Evolutionary conservation across 352 stramenopile genomes (phyloP).

Genomic region (Phytophthora fragariae): DNA sequence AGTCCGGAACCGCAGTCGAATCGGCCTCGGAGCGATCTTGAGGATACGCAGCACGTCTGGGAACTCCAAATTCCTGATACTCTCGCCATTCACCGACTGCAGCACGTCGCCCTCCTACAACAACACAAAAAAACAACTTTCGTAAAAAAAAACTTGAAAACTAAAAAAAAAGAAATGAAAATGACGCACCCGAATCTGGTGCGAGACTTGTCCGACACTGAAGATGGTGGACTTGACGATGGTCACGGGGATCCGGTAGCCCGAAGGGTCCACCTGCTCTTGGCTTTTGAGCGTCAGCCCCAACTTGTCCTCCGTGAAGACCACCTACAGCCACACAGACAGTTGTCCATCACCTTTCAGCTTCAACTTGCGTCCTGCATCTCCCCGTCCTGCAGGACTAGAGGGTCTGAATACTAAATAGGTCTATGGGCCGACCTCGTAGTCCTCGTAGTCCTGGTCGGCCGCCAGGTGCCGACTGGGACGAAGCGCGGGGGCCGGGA

Average conservation of each 20-base stretch:
- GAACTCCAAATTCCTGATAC: slow-evolving; percentile 70
- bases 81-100: slow-evolving; percentile 75
- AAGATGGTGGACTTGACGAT: slow-evolving; percentile 67
- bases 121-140: neutral
- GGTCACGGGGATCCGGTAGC: slow-evolving; percentile 41
- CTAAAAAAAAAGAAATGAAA: neutral
- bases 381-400: neutral
- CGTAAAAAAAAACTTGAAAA: neutral
- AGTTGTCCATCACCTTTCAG: slow-evolving; percentile 20
- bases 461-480: slow-evolving; percentile 31
- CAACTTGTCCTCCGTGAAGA: slow-evolving; percentile 68
- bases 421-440: slow-evolving; percentile 29
- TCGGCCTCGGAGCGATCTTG: slow-evolving; percentile 71
- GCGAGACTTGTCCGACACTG: slow-evolving; percentile 55
- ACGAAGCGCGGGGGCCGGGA: slow-evolving; percentile 17
- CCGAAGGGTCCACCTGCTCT: slow-evolving; percentile 30
- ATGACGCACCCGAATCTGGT: slow-evolving; percentile 55
- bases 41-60: slow-evolving; percentile 71
- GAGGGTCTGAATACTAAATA: neutral
- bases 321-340: slow-evolving; percentile 37
- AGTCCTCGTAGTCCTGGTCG: slow-evolving; percentile 47
- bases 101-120: slow-evolving; percentile 75
- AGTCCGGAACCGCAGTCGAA: slow-evolving; percentile 70
- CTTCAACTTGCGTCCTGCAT: slow-evolving; percentile 3
- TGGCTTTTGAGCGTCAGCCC: slow-evolving; percentile 63